phyloP scores from a whole-genome alignment of 2,329 filamentous ascomycete species.

The Ceratocystis destructans region DNA sequence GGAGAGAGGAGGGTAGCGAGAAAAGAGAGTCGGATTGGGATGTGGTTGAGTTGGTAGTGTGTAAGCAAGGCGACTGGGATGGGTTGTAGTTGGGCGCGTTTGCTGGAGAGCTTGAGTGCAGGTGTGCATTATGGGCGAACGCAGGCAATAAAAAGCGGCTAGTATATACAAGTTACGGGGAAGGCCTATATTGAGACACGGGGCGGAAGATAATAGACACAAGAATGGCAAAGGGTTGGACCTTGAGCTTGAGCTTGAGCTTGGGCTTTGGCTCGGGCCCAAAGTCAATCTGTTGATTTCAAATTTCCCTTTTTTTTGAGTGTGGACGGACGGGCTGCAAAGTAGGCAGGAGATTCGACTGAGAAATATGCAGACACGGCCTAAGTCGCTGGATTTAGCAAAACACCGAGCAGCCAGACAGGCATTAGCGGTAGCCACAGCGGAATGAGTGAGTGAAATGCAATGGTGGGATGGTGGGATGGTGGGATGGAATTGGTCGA shows the following conservation, averaged over 20 bases:
- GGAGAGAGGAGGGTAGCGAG: background rate
- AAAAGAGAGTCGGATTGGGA: background rate
- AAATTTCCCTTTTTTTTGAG: background rate
- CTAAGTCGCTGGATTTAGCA: background rate
- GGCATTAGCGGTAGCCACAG: background rate
- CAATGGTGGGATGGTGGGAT: background rate
- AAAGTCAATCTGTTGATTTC: background rate
- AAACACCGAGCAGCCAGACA: background rate
- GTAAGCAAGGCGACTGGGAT: background rate
- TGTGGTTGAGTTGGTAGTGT: background rate
- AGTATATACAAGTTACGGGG: too few species aligned
- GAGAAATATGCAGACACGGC: slow-evolving; percentile 1
- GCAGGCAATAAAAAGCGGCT: too few species aligned
- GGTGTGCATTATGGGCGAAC: background rate
- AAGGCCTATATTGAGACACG: background rate
- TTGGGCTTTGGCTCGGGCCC: background rate
- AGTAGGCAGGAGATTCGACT: background rate
- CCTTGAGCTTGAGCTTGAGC: background rate
- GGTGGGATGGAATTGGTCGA: background rate
- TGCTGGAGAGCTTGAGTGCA: background rate
- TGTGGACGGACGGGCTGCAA: background rate
- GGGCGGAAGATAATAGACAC: background rate
- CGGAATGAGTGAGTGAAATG: background rate
- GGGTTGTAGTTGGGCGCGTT: background rate
- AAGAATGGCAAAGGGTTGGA: background rate